A percentile compares a stretch with the other conserved stretches of the same genome.
These are phyloP conservation scores for Zygotorulaspora mrakii DNA, from an alignment of 1,139 yeast species.

Conservation along the genomic window DNA sequence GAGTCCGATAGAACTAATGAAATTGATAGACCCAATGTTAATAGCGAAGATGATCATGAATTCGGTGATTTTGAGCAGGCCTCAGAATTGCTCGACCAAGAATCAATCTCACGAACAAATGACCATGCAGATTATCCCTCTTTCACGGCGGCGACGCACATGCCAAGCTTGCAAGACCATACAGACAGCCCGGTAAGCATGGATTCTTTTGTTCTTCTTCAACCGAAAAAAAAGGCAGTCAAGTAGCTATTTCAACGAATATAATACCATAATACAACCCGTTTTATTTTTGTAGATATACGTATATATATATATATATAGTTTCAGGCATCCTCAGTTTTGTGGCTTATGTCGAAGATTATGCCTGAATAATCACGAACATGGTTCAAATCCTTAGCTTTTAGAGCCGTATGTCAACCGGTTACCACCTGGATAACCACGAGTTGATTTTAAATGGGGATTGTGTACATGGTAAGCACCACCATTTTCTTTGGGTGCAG, in stretches of 20 bases:
- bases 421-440: constrained; percentile 22
- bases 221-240: constrained; percentile 25
- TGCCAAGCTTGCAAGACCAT: not conserved
- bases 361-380: not conserved
- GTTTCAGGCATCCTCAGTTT: too few species aligned
- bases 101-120: not conserved
- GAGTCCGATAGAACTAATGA: not conserved
- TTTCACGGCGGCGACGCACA: too few species aligned
- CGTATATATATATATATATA: too few species aligned
- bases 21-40: not conserved
- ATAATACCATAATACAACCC: not conserved
- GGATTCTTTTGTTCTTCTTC: constrained; percentile 29
- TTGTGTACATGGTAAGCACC: constrained; percentile 11
- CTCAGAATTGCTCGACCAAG: constrained; percentile 3
- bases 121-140: not conserved
- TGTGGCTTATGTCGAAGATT: too few species aligned
- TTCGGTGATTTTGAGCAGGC: constrained; percentile 19
- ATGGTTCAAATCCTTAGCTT: not conserved
- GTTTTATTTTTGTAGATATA: too few species aligned
- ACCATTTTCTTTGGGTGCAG: not conserved
- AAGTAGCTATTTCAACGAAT: not conserved
- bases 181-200: constrained; percentile 11
- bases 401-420: constrained; percentile 10
- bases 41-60: constrained; percentile 14
- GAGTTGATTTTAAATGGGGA: constrained; percentile 15